phyloP scores from a whole-genome alignment of 495 filamentous ascomycete species.

The Neurospora africana region DNA sequence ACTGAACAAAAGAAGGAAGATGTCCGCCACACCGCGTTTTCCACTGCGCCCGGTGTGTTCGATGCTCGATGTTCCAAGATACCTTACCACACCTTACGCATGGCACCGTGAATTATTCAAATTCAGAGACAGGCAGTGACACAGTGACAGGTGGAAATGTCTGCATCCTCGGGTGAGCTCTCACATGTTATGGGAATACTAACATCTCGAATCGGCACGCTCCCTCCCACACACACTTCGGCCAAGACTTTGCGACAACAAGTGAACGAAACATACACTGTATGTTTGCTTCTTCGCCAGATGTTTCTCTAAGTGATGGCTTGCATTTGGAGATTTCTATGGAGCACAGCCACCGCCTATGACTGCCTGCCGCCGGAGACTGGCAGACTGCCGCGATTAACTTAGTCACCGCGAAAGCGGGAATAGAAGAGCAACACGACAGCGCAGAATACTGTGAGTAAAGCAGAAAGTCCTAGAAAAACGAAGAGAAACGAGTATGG shows the following conservation, averaged over 20 bases:
- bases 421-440: background rate
- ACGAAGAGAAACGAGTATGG: background rate
- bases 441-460: background rate
- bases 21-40: background rate
- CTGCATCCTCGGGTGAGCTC: background rate
- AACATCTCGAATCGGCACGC: background rate
- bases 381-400: background rate
- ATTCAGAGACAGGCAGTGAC: background rate
- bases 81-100: background rate
- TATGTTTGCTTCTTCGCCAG: background rate
- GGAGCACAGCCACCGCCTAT: too few species aligned
- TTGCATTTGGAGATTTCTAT: background rate
- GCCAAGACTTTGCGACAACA: background rate
- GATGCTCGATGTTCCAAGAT: background rate
- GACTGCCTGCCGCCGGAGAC: background rate
- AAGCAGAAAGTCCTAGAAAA: background rate
- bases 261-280: background rate
- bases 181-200: background rate
- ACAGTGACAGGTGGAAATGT: background rate
- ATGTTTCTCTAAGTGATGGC: background rate
- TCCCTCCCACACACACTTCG: background rate
- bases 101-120: background rate
- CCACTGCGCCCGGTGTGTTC: background rate
- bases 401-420: background rate
- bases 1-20: background rate